Base-by-base conservation (phyloP, 2,329 filamentous ascomycete genomes). In the Colletotrichum plurivorum region DNA sequence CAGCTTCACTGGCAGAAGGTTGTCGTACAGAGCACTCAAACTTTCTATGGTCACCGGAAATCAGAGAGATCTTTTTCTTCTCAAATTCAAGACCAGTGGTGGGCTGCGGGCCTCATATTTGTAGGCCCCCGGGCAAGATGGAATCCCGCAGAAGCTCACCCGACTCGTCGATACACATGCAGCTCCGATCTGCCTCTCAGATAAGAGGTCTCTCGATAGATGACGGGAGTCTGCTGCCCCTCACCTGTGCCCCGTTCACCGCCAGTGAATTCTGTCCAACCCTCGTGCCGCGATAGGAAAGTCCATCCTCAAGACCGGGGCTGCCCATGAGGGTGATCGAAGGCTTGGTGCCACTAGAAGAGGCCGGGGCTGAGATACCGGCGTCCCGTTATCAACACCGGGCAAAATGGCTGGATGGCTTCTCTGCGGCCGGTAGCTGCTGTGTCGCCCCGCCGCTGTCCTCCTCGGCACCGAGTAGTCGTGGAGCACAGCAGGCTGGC, bases 261-360 rank as follows among this genome's bases (percentile, higher is more conserved):
- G 66, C 66, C 66, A 56, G 31, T 66, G 55, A 43, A 22, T 52
- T 59, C 36, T 61, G 45, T 60, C 62, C 51, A 61, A 55, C 66
- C 62, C 59, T 25, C 45, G 49, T 25, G 43, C 66, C 66, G 62
- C 63, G 62, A 69, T 69, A 69, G 66, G 66, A 57, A 69, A 69
- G 66, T 69, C 55, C 66, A 66, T 56, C 62, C 51, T 61, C 49
- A n/a, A 55, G 51, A 52, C 55, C 62, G 60, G 66, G 62, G 66
- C 62, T 55, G 51, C 66, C 66, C 61, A 55, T 61, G 66, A 12
- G 43, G 65, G 51, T 20, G 61, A 13, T 22, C 51, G 55, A 56
- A 25, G 16, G 51, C 13, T 56, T 60, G 54, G 51, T 56, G 62
- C 55, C 62, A 66, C 55, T 56, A 49, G 36, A 51, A 55, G 25